phyloP scores from a whole-genome alignment of 1,284 basidiomycete genomes.

The Microbotryomycetes sp. region DNA sequence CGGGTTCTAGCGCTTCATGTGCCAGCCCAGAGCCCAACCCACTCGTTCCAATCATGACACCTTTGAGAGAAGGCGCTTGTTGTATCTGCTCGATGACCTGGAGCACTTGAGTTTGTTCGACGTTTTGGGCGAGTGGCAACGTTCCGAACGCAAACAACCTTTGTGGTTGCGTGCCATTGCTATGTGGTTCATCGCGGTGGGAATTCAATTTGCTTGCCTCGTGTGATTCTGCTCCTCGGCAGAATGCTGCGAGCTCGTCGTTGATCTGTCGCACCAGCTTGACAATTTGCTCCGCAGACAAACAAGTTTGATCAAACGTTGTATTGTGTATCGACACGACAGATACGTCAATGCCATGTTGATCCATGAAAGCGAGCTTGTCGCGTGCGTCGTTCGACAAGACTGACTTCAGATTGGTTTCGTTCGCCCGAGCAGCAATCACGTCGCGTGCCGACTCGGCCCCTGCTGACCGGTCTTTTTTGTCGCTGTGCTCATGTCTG shows the following conservation, averaged over 20 bases:
- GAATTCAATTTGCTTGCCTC: slow-evolving; percentile 36
- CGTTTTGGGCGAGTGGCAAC: slow-evolving; percentile 65
- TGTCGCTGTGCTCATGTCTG: slow-evolving; percentile 53
- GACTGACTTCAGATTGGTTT: background rate
- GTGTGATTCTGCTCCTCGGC: slow-evolving; percentile 56
- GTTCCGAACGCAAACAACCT: slow-evolving; percentile 76
- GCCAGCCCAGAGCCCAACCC: slow-evolving; percentile 73
- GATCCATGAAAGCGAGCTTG: slow-evolving; percentile 70
- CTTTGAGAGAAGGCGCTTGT: slow-evolving; percentile 57
- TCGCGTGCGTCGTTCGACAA: slow-evolving; percentile 42
- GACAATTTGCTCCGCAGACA: slow-evolving; percentile 60
- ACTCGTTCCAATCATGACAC: slow-evolving; percentile 71
- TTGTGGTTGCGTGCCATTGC: no score
- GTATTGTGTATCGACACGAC: background rate
- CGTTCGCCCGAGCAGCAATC: slow-evolving; percentile 3
- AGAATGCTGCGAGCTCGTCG: slow-evolving; percentile 64
- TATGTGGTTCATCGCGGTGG: slow-evolving; percentile 10
- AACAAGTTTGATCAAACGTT: slow-evolving; percentile 49
- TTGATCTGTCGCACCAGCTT: slow-evolving; percentile 62
- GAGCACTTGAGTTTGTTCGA: slow-evolving; percentile 54
- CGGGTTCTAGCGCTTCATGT: slow-evolving; percentile 63
- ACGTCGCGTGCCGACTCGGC: slow-evolving; percentile 7
- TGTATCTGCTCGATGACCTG: slow-evolving; percentile 59
- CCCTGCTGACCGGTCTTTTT: slow-evolving; percentile 56
- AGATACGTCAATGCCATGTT: slow-evolving; percentile 56